Evolutionary conservation across 768 basidiomycete species (phyloP).

Genomic region (Rhodosporidiobolus odoratus): DNA sequence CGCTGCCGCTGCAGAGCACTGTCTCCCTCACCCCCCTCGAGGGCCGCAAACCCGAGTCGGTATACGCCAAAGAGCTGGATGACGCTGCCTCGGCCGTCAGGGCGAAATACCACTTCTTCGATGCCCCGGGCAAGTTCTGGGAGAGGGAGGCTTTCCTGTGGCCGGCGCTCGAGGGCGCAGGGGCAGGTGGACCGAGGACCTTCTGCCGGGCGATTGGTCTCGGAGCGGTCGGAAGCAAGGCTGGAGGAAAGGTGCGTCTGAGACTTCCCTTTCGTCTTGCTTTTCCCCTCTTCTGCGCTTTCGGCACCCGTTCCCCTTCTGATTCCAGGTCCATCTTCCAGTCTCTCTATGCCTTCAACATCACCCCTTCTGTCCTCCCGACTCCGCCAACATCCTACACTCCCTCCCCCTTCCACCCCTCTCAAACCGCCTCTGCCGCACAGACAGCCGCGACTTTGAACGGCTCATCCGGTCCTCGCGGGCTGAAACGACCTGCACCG

Average conservation of each 20-base stretch:
- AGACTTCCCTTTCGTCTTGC: too few relatives aligned
- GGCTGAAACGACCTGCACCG: slow-evolving; percentile 45
- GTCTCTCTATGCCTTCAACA: slow-evolving; percentile 98
- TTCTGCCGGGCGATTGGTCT: slow-evolving; percentile 71
- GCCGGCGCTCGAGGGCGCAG: slow-evolving; percentile 58
- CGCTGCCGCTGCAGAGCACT: slow-evolving; percentile 60
- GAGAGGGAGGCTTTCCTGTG: slow-evolving; percentile 88
- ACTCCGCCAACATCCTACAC: slow-evolving; percentile 59
- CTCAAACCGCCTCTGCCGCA: slow-evolving; percentile 37
- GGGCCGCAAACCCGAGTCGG: slow-evolving; percentile 47
- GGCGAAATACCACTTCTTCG: slow-evolving; percentile 83
- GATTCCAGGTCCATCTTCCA: too few relatives aligned
- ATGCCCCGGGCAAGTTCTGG: slow-evolving; percentile 74
- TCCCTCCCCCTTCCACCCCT: slow-evolving; percentile 42
- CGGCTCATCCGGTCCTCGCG: slow-evolving; percentile 38
- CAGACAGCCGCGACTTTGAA: slow-evolving; percentile 44
- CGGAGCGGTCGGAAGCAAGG: slow-evolving; percentile 68
- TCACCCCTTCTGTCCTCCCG: slow-evolving; percentile 54
- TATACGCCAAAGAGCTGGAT: slow-evolving; percentile 57
- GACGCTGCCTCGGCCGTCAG: slow-evolving; percentile 55
- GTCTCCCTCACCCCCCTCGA: slow-evolving; percentile 53
- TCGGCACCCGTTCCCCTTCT: background rate
- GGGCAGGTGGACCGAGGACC: slow-evolving; percentile 5
- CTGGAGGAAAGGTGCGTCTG: slow-evolving; percentile 72
- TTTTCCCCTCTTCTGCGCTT: background rate